A percentile compares a stretch with the other conserved stretches of the same genome.
Conservation (phyloP, 2,329 filamentous ascomycete genomes). For the Pseudogymnoascus sp. region DNA sequence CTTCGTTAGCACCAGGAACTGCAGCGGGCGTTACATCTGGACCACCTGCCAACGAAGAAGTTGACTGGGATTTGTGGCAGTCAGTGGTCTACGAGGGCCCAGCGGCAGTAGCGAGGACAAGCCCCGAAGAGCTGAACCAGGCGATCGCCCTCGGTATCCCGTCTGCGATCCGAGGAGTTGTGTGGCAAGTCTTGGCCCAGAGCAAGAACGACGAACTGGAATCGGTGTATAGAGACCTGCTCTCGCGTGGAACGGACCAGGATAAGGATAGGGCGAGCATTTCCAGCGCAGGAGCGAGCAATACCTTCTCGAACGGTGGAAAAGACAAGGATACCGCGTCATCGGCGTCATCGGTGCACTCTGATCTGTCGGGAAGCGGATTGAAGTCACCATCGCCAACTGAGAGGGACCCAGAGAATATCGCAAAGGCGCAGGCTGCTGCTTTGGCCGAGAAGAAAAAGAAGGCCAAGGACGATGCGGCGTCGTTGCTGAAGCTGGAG, state of each 20-base stretch:
- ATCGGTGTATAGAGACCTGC: constrained; percentile 74
- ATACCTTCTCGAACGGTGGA: constrained; percentile 47
- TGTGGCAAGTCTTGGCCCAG: constrained; percentile 95
- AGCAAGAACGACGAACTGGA: constrained; percentile 93
- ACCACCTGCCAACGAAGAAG: constrained; percentile 65
- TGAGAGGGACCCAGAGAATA: constrained; percentile 58
- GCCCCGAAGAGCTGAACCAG: constrained; percentile 79
- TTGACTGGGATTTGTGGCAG: constrained; percentile 99
- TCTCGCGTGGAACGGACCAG: constrained; percentile 73
- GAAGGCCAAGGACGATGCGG: constrained; percentile 71
- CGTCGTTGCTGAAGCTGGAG: constrained; percentile 72
- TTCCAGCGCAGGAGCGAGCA: constrained; percentile 40
- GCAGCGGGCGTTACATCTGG: constrained; percentile 74
- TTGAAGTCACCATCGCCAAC: constrained; percentile 53
- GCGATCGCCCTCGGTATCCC: constrained; percentile 93
- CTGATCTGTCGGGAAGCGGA: constrained; percentile 61
- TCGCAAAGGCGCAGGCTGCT: constrained; percentile 58
- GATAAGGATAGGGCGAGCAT: constrained; percentile 56
- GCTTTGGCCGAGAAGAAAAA: constrained; percentile 64
- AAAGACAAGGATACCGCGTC: constrained; percentile 68
- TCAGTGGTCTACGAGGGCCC: constrained; percentile 91
- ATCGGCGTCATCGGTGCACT: constrained; percentile 79
- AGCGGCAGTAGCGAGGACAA: constrained; percentile 78
- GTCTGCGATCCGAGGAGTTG: constrained; percentile 90
- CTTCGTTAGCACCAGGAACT: constrained; percentile 73